These are phyloP conservation scores for Lentinula novae-zelandiae DNA, from an alignment of 1,284 basidiomycete genomes.

Conservation along the genomic window DNA sequence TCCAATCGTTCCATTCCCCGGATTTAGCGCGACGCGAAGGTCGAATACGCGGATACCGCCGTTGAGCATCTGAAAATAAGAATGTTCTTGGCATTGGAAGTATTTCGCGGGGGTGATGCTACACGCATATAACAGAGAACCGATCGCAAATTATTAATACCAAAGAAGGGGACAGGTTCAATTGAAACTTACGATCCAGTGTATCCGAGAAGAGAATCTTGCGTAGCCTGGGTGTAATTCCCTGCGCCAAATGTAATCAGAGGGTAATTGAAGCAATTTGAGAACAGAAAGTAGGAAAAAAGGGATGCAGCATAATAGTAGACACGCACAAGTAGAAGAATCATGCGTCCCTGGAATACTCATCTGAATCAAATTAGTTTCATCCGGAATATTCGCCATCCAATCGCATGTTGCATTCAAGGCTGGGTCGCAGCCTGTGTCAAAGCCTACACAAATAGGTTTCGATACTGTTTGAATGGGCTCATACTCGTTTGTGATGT, in stretches of 20 bases:
- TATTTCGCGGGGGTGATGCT: slow-evolving; percentile 31
- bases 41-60: slow-evolving; percentile 44
- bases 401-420: slow-evolving; percentile 34
- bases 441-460: slow-evolving; percentile 21
- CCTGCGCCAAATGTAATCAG: slow-evolving; percentile 23
- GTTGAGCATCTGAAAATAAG: slow-evolving; percentile 39
- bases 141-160: not conserved
- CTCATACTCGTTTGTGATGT: no score
- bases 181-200: slow-evolving; percentile 33
- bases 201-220: slow-evolving; percentile 35
- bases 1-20: slow-evolving; percentile 42
- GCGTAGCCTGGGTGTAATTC: slow-evolving; percentile 39
- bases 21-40: slow-evolving; percentile 40
- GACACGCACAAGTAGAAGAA: slow-evolving; percentile 36
- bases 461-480: no score
- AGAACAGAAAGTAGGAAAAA: not conserved
- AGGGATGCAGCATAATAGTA: not conserved
- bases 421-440: slow-evolving; percentile 25
- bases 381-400: slow-evolving; percentile 39
- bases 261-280: not conserved
- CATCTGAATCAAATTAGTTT: slow-evolving; percentile 38
- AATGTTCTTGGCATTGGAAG: slow-evolving; percentile 41
- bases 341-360: slow-evolving; percentile 46
- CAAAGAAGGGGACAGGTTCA: no score
- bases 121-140: not conserved